Conservation (phyloP, 2,329 filamentous ascomycete species). For the Talaromyces sp. region DNA sequence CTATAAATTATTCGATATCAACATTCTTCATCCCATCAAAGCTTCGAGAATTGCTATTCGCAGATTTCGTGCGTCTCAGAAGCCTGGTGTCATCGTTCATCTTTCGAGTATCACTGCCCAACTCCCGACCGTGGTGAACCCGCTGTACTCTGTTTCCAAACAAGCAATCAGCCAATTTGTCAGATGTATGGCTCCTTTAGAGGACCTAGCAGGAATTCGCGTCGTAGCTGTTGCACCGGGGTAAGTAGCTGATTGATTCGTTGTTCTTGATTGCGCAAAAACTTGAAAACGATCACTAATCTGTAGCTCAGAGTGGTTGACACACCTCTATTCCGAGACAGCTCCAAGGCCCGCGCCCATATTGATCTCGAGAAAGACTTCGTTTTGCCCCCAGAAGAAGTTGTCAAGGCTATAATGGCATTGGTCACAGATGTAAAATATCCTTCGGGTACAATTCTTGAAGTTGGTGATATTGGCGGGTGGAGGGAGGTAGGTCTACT, state of each 20-base stretch:
- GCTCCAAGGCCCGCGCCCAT: not conserved
- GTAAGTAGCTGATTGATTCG: no score
- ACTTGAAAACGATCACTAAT: no score
- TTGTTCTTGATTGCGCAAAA: no score
- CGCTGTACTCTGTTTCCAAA: not conserved
- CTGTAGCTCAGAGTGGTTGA: not conserved
- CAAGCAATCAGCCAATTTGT: not conserved
- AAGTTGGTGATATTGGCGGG: not conserved
- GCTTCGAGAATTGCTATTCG: not conserved
- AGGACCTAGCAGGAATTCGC: not conserved
- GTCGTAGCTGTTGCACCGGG: not conserved
- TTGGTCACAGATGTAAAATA: not conserved
- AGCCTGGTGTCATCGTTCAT: not conserved
- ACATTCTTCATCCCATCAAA: not conserved
- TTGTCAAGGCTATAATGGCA: not conserved
- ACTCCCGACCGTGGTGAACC: not conserved
- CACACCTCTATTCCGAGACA: not conserved
- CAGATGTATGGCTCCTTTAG: not conserved
- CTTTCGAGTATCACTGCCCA: not conserved
- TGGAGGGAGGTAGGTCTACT: no score
- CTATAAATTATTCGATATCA: constrained; percentile 1
- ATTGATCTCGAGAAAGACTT: not conserved
- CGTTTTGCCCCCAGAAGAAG: not conserved
- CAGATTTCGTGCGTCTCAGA: not conserved
- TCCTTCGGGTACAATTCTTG: not conserved